Evolutionary conservation across 345 rosid species (phyloP), one percentile per base, ranked within the genome.

Genomic region (Luvunga scandens): DNA sequence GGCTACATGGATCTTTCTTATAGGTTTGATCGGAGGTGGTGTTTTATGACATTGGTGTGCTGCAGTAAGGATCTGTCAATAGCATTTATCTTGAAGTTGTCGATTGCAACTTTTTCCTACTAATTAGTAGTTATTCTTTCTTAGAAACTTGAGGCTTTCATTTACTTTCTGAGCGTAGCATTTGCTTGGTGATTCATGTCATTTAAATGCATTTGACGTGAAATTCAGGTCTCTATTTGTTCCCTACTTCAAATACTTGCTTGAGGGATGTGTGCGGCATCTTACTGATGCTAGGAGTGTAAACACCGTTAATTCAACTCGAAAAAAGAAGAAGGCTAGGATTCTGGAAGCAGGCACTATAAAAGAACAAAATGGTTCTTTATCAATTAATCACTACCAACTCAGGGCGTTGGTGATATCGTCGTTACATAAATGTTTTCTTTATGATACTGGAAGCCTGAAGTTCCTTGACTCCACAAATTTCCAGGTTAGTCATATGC

Each of bases 241-340:
- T 57, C 97, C 97, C 25, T 96, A 94, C 82, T 94, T 94, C 86
- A 94, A 94, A 81, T 89, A 87, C 79, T 39, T 96, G 82, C 90
- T 90, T 53, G 96, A 90, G 78, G 86, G 87, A 74, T 90, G 90
- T 73, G 83, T 89, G 66, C 81, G 78, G 38, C 88, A 89, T 82
- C 99, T 96, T 82, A 78, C 85, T 78, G 87, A 79, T 80, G 66
- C 81, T 18, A 87, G 66, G 57, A 87, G 76, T 71, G 73, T 56
- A 21, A 72, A 72, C 70, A 64, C 78, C 81, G 79, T 87, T 79
- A 83, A 78, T 80, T 81, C 77, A 79, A 84, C 67, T 81, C 79
- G 84, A 81, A 94, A 91, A 89, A 94, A 91, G 76, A 96, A 94
- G 91, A 95, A 92, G 77, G 89, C 91, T 39, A 94, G 89, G 81